Evolutionary conservation across 495 filamentous ascomycete species (phyloP).

Genomic region (Thozetella sp.): DNA sequence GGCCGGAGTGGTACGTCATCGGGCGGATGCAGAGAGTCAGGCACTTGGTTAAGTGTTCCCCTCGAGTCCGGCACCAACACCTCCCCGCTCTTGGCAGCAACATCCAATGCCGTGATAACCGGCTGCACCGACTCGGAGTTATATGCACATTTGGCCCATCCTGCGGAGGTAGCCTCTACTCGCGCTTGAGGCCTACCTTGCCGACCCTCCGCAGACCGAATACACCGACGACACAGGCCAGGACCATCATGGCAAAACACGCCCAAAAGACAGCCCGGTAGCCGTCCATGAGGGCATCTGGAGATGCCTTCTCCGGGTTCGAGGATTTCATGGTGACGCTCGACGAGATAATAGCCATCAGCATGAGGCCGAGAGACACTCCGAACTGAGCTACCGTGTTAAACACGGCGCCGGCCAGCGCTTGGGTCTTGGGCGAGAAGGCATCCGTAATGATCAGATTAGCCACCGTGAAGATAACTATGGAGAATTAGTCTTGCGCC

Average conservation of each 20-base stretch:
- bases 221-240: constrained; percentile 38
- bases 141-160: too few relatives aligned
- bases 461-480: constrained; percentile 64
- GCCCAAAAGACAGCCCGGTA: constrained; percentile 65
- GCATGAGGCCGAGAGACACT: constrained; percentile 55
- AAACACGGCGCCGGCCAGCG: constrained; percentile 66
- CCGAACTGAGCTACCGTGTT: constrained; percentile 65
- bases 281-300: constrained; percentile 50
- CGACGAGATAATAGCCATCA: constrained; percentile 57
- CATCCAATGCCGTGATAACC: too few relatives aligned
- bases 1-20: too few relatives aligned
- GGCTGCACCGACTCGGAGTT: too few relatives aligned
- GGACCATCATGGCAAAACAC: constrained; percentile 50
- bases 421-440: constrained; percentile 59
- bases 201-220: constrained; percentile 55
- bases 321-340: constrained; percentile 40
- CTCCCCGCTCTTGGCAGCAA: too few relatives aligned
- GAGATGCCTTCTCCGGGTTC: constrained; percentile 22
- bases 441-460: constrained; percentile 63
- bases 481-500: constrained; percentile 29
- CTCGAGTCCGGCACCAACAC: too few relatives aligned
- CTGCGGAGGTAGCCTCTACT: too few relatives aligned
- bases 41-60: too few relatives aligned
- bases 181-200: constrained; percentile 56
- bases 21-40: too few relatives aligned